Evolutionary conservation across 805 yeast species (phyloP).

Genomic region (Cyberlindnera galapagoensis): DNA sequence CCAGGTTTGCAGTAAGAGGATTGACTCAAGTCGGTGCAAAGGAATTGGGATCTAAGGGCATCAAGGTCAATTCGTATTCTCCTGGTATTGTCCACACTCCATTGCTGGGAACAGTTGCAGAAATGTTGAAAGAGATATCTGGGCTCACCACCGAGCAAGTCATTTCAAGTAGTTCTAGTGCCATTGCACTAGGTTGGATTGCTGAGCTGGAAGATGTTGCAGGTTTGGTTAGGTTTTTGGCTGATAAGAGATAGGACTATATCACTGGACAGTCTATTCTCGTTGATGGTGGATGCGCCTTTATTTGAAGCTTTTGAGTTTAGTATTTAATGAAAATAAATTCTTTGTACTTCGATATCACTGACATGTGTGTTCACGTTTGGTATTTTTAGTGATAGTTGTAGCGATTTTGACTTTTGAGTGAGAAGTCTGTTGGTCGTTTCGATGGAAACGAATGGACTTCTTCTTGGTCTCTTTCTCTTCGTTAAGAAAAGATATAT

Average conservation of each 20-base stretch:
- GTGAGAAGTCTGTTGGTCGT: no score
- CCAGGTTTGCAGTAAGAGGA: constrained; percentile 31
- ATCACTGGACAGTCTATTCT: constrained; percentile 28
- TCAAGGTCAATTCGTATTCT: constrained; percentile 30
- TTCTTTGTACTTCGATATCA: no score
- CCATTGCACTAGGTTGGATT: constrained; percentile 29
- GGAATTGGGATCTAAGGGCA: constrained; percentile 28
- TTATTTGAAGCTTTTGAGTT: no score
- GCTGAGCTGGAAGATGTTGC: constrained; percentile 31
- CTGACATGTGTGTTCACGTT: no score
- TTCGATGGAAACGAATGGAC: no score
- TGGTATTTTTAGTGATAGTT: no score
- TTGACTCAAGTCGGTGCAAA: constrained; percentile 31
- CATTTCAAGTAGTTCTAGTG: no score
- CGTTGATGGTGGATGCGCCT: constrained; percentile 33
- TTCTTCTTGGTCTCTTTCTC: no score
- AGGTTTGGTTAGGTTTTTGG: constrained; percentile 27
- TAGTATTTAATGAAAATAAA: no score
- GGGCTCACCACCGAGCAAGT: constrained; percentile 23
- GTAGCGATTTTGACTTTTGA: no score
- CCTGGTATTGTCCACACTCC: constrained; percentile 34
- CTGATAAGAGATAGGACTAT: constrained; percentile 28
- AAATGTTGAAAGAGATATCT: constrained; percentile 15
- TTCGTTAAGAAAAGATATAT: no score
- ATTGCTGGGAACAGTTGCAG: constrained; percentile 26